phyloP scores from a whole-genome alignment of 192 early-diverging fungal genomes.

The Umbelopsis isabellina region DNA sequence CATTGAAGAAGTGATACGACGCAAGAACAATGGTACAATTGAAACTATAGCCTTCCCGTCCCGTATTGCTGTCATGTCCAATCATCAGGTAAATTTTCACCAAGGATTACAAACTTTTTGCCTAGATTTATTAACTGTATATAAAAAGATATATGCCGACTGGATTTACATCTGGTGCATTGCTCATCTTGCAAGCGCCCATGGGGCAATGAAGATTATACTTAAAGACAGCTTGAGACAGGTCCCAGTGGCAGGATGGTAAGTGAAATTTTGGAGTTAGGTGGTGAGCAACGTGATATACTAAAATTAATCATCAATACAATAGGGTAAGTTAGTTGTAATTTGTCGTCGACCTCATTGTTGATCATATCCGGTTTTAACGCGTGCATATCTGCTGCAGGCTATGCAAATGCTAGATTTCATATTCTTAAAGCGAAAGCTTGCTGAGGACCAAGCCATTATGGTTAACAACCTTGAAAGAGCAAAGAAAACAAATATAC shows the following conservation, averaged over 20 bases:
- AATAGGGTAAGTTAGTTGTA: neutral
- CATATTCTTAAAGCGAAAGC: slow-evolving; percentile 89
- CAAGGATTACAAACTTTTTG: neutral
- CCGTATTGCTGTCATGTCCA: slow-evolving; percentile 51
- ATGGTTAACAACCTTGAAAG: slow-evolving; percentile 60
- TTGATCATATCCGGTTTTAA: neutral
- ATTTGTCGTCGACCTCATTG: no score
- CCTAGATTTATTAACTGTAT: neutral
- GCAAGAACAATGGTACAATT: slow-evolving; percentile 29
- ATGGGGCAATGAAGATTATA: slow-evolving; percentile 90
- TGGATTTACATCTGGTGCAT: slow-evolving; percentile 73
- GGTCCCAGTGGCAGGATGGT: slow-evolving; percentile 89
- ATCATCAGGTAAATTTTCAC: slow-evolving; percentile 55
- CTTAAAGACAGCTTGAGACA: slow-evolving; percentile 81
- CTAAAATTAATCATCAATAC: neutral
- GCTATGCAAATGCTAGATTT: slow-evolving; percentile 94
- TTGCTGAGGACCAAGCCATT: slow-evolving; percentile 64
- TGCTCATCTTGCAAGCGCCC: slow-evolving; percentile 67
- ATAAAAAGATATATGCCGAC: slow-evolving; percentile 59
- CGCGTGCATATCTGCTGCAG: slow-evolving; percentile 24
- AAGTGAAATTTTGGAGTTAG: slow-evolving; percentile 13
- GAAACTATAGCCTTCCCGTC: slow-evolving; percentile 50
- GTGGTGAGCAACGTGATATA: neutral
- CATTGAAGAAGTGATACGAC: slow-evolving; percentile 25
- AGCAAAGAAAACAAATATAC: slow-evolving; percentile 61